Base-by-base conservation (phyloP, 306 rosid species). In the Arachis hypogaea region DNA sequence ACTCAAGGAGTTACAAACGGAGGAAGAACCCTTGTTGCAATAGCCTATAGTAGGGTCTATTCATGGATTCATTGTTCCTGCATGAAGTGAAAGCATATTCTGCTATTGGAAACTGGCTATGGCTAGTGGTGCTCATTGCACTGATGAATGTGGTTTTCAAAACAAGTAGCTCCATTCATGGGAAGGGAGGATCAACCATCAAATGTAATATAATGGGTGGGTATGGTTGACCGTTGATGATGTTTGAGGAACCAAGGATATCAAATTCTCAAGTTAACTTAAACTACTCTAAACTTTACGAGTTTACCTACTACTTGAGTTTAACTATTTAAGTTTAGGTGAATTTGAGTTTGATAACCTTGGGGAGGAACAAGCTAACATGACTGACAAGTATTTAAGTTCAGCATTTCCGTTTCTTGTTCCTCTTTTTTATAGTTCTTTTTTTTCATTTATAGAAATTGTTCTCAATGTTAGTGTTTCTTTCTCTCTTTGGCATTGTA, bases 1-100 rank as follows among this genome's bases (percentile, higher is more conserved):
- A 79, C 97, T 89, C 41, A 84, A 80, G 57, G 87, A 86, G 60
- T 79, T 92, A 43, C 96, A 92, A 52, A 78, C 30, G 41, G 96
- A 89, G 52, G 93, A 86, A 7, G 88, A 83, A 70, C 58, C 62
- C 67, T 78, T 92, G 66, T 69, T 92, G 84, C 88, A 80, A 67
- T 90, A 77, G 82, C 72, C 77, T 72, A 56, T 64, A 33, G 38
- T 33, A 63, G 42, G 72, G 76, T 85, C 79, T 43, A 55, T 67
- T 58, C 61, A 51, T 66, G 86, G 67, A 22, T 71, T 71, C 18
- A 9, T 47, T 66, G 66, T 56, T 57, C 57, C 72, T 28, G 49
- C 60, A 68, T 61, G 82, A 74, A 73, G 47, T 81, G 38, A 33
- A 33, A 33, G 38, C 4, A 66, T 52, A 56, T 29, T 54, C 57